Conservation (phyloP, 2,329 filamentous ascomycete species). For the Diaporthe vaccinii region DNA sequence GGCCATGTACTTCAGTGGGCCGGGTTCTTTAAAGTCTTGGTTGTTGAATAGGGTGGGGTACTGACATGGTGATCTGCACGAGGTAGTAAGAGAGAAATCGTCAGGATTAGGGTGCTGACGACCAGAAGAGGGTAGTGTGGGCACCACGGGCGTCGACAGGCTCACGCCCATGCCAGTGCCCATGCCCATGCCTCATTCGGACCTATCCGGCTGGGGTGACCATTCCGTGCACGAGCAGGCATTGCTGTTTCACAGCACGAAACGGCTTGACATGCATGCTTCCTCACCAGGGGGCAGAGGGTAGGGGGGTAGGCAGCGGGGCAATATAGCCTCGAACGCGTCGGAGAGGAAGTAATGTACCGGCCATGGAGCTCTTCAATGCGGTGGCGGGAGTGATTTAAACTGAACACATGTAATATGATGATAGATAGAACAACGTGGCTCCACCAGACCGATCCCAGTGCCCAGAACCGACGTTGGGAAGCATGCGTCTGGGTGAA, state of each 20-base stretch:
- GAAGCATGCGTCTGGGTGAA: constrained; percentile 40
- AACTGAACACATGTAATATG: constrained; percentile 45
- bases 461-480: constrained; percentile 37
- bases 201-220: constrained; percentile 9
- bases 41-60: constrained; percentile 16
- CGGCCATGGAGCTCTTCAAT: background rate
- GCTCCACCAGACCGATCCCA: constrained; percentile 48
- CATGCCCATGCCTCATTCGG: constrained; percentile 11
- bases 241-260: constrained; percentile 17
- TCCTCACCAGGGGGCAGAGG: constrained; percentile 6
- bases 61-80: constrained; percentile 33
- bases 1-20: constrained; percentile 18
- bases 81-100: constrained; percentile 17
- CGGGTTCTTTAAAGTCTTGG: background rate
- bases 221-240: constrained; percentile 11
- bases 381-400: constrained; percentile 38
- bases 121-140: constrained; percentile 4
- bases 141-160: background rate
- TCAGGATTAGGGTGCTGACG: constrained; percentile 32
- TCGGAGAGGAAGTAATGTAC: constrained; percentile 16
- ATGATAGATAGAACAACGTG: constrained; percentile 52
- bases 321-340: constrained; percentile 23
- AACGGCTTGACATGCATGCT: constrained; percentile 22
- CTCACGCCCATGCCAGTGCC: background rate
- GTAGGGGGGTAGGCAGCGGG: constrained; percentile 5